These are phyloP conservation scores for Trichophyton verrucosum DNA, from an alignment of 2,329 filamentous ascomycete species.

Conservation along the genomic window DNA sequence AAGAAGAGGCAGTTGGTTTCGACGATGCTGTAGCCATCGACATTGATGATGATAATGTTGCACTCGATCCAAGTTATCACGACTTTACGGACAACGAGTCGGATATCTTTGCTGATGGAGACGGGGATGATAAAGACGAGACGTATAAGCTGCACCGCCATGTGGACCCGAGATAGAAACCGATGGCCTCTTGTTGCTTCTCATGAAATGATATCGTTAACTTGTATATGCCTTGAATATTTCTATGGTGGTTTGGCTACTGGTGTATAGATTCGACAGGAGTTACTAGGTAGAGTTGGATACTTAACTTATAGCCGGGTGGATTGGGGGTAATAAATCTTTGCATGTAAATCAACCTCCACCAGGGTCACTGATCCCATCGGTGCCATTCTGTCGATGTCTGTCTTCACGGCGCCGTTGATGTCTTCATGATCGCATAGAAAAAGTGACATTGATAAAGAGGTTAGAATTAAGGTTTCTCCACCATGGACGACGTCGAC, in stretches of 20 bases:
- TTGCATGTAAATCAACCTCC: no score
- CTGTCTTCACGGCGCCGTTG: no score
- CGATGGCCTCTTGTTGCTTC: not conserved
- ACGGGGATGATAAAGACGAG: slow-evolving; percentile 25
- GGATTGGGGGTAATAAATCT: not conserved
- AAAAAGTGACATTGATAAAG: not conserved
- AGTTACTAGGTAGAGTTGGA: not conserved
- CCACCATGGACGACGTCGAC: not conserved
- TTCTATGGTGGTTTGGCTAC: slow-evolving; percentile 13
- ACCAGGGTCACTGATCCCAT: no score
- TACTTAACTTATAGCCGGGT: not conserved
- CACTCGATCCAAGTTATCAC: slow-evolving; percentile 30
- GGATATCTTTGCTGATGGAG: slow-evolving; percentile 34
- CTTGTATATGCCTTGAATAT: not conserved
- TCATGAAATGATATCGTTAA: not conserved
- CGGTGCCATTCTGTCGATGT: no score
- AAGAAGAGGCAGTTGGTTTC: slow-evolving; percentile 34
- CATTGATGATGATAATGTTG: slow-evolving; percentile 36
- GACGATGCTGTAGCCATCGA: slow-evolving; percentile 31
- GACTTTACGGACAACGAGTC: slow-evolving; percentile 44
- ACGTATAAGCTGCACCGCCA: slow-evolving; percentile 32
- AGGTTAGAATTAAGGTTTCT: not conserved
- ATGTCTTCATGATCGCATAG: no score
- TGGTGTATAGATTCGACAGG: not conserved
- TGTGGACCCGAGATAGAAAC: slow-evolving; percentile 14